phyloP scores from a whole-genome alignment of 371 early-diverging fungal species.

The Mortierella sp. region DNA sequence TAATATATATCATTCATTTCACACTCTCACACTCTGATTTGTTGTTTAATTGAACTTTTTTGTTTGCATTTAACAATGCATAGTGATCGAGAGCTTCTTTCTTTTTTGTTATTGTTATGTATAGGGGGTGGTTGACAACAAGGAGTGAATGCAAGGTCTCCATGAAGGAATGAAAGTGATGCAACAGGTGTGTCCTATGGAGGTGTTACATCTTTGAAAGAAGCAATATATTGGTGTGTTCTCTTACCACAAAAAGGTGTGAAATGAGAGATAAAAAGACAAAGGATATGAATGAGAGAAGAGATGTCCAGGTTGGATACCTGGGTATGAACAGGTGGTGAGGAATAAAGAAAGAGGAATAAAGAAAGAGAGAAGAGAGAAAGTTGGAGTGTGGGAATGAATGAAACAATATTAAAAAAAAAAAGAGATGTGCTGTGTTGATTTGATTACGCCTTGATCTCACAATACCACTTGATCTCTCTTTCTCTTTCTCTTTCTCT shows the following conservation, averaged over 20 bases:
- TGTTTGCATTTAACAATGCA: background rate
- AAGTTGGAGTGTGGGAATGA: background rate
- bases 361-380: background rate
- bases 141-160: background rate
- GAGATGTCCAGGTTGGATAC: background rate
- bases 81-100: background rate
- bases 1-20: background rate
- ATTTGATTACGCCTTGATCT: no score
- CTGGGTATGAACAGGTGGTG: background rate
- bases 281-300: no score
- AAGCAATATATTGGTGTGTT: no score
- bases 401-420: background rate
- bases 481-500: conserved; percentile 3
- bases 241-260: no score
- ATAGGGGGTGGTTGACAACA: no score
- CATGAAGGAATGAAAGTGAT: no score
- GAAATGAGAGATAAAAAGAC: no score
- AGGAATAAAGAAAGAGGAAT: background rate
- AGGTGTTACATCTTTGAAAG: no score
- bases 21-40: no score
- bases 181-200: no score
- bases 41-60: background rate
- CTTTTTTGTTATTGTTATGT: no score
- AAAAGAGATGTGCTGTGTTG: background rate
- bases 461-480: no score